Percentiles rank a stretch among this genome's conserved stretches.
Conservation (phyloP, 257 asterid genomes). For the Forsythia suspensa region DNA sequence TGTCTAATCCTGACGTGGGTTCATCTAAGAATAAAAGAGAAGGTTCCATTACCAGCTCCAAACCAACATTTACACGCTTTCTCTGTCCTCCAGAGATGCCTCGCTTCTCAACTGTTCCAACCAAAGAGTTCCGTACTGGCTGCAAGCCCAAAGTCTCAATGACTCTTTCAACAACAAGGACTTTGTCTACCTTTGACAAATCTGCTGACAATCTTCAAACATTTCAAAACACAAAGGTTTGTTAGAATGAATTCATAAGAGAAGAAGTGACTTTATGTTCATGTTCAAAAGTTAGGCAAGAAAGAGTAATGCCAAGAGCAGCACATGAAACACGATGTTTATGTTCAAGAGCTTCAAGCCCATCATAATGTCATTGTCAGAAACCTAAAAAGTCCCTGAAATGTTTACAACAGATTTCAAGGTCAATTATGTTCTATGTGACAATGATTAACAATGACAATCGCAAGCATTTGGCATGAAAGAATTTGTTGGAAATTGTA, state of each 20-base stretch:
- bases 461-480: not conserved
- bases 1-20: conserved; percentile 95
- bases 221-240: conserved; percentile 27
- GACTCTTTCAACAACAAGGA: conserved; percentile 84
- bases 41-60: conserved; percentile 97
- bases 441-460: not conserved
- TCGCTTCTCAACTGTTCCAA: conserved; percentile 90
- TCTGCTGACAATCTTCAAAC: conserved; percentile 72
- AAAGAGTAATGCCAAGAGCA: not conserved
- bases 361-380: not conserved
- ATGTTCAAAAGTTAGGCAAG: not conserved
- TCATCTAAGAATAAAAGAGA: conserved; percentile 87
- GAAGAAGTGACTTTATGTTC: not conserved
- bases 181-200: conserved; percentile 77
- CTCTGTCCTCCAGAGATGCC: conserved; percentile 97
- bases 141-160: conserved; percentile 84
- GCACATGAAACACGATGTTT: not conserved
- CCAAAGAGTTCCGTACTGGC: conserved; percentile 71
- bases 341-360: not conserved
- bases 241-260: conserved; percentile 18
- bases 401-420: not conserved
- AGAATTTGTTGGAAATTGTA: not conserved
- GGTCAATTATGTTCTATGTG: not conserved
- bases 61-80: conserved; percentile 94
- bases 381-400: not conserved